Evolutionary conservation across 495 filamentous ascomycete genomes (phyloP), one percentile per base, ranked within the genome.

Genomic region (Aspergillus egyptiacus): DNA sequence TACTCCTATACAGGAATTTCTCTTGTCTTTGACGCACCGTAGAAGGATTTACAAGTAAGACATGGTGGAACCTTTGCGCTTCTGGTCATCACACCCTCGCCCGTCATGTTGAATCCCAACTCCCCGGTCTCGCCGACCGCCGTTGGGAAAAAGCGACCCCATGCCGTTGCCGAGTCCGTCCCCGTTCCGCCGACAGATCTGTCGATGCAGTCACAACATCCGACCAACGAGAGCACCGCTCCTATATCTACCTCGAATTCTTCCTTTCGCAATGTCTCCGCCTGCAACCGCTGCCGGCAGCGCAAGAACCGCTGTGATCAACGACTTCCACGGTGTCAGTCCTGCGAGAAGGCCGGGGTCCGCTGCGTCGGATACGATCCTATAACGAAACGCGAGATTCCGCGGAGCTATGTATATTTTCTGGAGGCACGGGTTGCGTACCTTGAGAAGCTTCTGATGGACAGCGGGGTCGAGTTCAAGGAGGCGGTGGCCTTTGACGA

Each of bases 281-380:
- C 91, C 38, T 97, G 91, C 64, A 94, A 96, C 68, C 81, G 91
- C 17, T 97, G 91, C 62, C 81, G 91, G 10, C 69, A 91, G 54
- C 81, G 91, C 55, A 97, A 97, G 70, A 96, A 97, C 59, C 80
- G 90, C 22, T 97, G 91, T 61, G 91, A 97, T 62, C 91, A 95
- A 72, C 81, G 83, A 36, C 76, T 97, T 38, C 91, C 91, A 19
- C 85, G 85, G 42, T 97, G 91, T 66, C 80, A 87, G 37, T 83
- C 85, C 49, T 97, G 91, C 64, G 89, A 89, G 63, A 96, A 96
- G 69, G 90, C 87, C 11, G 76, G 78, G 54, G 86, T 91, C 25
- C 84, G 84, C 57, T 96, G 91, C 61, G 89, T 95, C 36, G 91
- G 91, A 31, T 96, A 94, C 61, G 91, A 97, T 62, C 91, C 90